Percentiles rank a stretch among this genome's conserved stretches.
Evolutionary conservation across 2,329 filamentous ascomycete species (phyloP).

Genomic region (Pseudogymnoascus sp.): DNA sequence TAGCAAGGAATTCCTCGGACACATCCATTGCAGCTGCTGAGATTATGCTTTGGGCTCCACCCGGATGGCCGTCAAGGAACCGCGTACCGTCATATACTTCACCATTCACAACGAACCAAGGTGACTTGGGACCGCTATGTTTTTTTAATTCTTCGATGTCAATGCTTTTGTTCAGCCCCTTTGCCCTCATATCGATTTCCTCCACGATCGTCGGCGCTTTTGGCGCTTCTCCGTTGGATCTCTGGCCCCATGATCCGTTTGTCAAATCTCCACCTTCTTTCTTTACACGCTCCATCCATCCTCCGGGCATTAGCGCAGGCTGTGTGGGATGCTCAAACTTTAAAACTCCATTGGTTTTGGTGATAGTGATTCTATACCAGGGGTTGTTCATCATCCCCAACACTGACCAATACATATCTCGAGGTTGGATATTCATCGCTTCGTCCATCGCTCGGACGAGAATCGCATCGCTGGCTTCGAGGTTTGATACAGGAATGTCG

Average conservation of each 20-base stretch:
- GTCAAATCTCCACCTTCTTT: conserved; percentile 69
- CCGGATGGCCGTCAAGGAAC: conserved; percentile 77
- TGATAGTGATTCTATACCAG: conserved; percentile 78
- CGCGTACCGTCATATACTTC: conserved; percentile 81
- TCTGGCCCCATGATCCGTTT: conserved; percentile 82
- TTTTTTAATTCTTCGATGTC: conserved; percentile 62
- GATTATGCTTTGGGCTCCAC: conserved; percentile 76
- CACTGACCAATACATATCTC: conserved; percentile 95
- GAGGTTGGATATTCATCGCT: conserved; percentile 73
- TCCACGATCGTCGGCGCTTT: conserved; percentile 40
- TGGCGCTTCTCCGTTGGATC: conserved; percentile 42
- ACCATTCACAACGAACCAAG: conserved; percentile 84
- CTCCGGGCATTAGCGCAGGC: conserved; percentile 66
- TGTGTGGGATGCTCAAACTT: conserved; percentile 86
- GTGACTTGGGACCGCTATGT: conserved; percentile 56
- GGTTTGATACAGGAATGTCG: conserved; percentile 53
- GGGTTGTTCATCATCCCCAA: conserved; percentile 98
- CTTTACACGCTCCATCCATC: conserved; percentile 92
- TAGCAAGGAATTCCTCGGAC: conserved; percentile 84
- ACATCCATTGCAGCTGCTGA: conserved; percentile 74
- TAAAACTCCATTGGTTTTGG: conserved; percentile 55
- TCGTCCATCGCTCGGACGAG: conserved; percentile 87
- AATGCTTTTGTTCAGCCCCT: conserved; percentile 55
- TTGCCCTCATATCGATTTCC: conserved; percentile 72
- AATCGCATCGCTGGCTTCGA: conserved; percentile 61